Base-by-base conservation (phyloP, 2,329 filamentous ascomycete species). In the Diaporthe destruens region DNA sequence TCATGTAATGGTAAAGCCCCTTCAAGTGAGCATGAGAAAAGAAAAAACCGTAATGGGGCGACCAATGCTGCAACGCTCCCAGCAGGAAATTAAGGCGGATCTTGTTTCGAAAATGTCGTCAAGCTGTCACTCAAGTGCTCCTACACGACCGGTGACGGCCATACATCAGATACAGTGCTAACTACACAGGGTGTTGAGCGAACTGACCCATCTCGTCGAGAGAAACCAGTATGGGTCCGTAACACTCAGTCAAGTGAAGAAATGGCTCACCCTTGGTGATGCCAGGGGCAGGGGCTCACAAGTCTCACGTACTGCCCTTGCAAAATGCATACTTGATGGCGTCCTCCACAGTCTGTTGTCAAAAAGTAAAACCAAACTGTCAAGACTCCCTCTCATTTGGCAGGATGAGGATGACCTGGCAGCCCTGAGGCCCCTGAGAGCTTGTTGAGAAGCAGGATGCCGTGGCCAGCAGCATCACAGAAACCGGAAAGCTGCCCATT, bases 21-120 rank as follows among this genome's bases (percentile, higher is more conserved):
- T n/a, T 53, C 20, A n/a, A 66, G 8, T 34, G 16, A 36, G 61
- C 20, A 39, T 14, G 32, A 66, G 32, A 53, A 66, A 53, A 66
- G 47, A 51, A 66, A 66, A 53, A 23, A 66, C 61, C 47, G 29
- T 32, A 25, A 66, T 53, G 44, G 47, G 16, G 29, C 61, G 11
- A 36, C 25, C 47, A 20, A 25, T 53, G 47, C n/a, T 34, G 32
- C 34, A 12, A 53, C 34, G n/a, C 47, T 25, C 4, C 29, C 61
- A 18, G 36, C 20, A 66, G 47, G 61, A 66, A 66, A 66, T 53
- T 44, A 29, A 66, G 44, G 61, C 61, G 47, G 61, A 29, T 39
- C 29, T 66, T 36, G n/a, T 66, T 39, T 36, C 44, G 61, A 32
- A n/a, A n/a, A 20, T 32, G 32, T 39, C 61, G 32, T 39, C 61